Percentiles rank a stretch among this genome's conserved stretches.
These are phyloP conservation scores for Fusarium heterosporum DNA, from an alignment of 2,329 filamentous ascomycete species.

Conservation along the genomic window DNA sequence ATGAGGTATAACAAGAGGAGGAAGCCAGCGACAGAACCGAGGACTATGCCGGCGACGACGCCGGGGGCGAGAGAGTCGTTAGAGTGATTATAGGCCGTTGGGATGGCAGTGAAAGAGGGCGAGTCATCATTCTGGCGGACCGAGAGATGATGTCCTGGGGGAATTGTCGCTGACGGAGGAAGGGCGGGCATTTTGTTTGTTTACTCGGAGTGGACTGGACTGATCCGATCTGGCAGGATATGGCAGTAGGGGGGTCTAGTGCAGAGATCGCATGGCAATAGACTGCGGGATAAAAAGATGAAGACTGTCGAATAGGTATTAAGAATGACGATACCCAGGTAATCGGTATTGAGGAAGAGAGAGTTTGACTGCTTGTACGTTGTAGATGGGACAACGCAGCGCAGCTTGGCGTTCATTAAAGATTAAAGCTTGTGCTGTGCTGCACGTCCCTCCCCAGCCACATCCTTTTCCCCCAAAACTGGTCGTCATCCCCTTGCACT, in stretches of 20 bases:
- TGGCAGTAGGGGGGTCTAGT: not conserved
- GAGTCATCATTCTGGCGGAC: constrained; percentile 40
- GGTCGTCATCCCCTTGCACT: constrained; percentile 12
- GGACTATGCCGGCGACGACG: constrained; percentile 58
- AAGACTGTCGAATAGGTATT: not conserved
- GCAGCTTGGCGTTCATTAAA: constrained; percentile 16
- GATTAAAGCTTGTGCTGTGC: not conserved
- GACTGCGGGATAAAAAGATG: not conserved
- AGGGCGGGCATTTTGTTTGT: constrained; percentile 30
- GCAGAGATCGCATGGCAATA: constrained; percentile 12
- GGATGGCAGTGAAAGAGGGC: constrained; percentile 49
- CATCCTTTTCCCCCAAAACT: constrained; percentile 26
- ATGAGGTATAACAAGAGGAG: constrained; percentile 64
- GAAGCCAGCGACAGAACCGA: constrained; percentile 62
- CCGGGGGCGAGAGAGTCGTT: constrained; percentile 57
- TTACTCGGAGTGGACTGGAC: no score
- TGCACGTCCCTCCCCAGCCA: constrained; percentile 35
- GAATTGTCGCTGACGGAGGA: constrained; percentile 30
- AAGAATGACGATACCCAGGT: not conserved
- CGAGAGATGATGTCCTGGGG: constrained; percentile 29
- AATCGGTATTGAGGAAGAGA: not conserved
- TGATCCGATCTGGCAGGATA: not conserved
- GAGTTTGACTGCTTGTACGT: not conserved
- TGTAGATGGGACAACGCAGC: constrained; percentile 13
- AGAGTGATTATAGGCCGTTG: constrained; percentile 51